Evolutionary conservation across 2,329 filamentous ascomycete species (phyloP), one percentile per base, ranked within the genome.

Genomic region (Fragosphaeria purpurea): DNA sequence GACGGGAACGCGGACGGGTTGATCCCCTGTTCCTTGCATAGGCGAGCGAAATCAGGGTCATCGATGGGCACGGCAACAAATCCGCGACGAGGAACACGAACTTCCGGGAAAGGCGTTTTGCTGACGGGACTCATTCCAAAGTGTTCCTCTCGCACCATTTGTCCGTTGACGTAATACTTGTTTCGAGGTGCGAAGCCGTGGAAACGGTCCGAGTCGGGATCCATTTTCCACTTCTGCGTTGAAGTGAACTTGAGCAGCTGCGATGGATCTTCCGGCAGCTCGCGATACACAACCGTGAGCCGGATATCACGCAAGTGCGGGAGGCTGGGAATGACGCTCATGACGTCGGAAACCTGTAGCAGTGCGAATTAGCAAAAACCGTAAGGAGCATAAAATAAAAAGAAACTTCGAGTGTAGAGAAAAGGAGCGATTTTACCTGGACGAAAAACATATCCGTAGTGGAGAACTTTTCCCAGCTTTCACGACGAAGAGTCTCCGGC

Each of bases 371-470:
- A 62, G 56, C 22, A 22, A 22, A 22, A 22, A 22, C 22, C 22
- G 22, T 22, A 22, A 22, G 22, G 22, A 22, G 22, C 22, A 22
- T 22, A 22, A 22, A 22, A 22, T 22, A 22, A 22, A 22, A 22
- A 22, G 22, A 22, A 22, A 22, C 22, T 22, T 22, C 22, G 22
- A 22, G 22, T 22, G 22, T 22, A 22, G 22, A 22, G n/a, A 7
- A 34, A 7, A 43, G 22, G 7, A 37, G 35, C 35, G 35, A 1
- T 54, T 69, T 55, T 65, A 83, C 79, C 71, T 82, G 83, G 55
- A 85, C 75, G 58, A 84, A 83, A 61, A 84, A 85, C 71, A 83
- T 72, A 57, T 83, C 76, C 60, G 77, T 74, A 13, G 72, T 70
- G 53, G 72, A 64, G 61, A 83, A 82, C 57, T 69, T 71, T 50